A percentile compares a stretch with the other conserved stretches of the same genome.
Conservation (phyloP, 2,329 filamentous ascomycete genomes). For the Tolypocladium amazonense region DNA sequence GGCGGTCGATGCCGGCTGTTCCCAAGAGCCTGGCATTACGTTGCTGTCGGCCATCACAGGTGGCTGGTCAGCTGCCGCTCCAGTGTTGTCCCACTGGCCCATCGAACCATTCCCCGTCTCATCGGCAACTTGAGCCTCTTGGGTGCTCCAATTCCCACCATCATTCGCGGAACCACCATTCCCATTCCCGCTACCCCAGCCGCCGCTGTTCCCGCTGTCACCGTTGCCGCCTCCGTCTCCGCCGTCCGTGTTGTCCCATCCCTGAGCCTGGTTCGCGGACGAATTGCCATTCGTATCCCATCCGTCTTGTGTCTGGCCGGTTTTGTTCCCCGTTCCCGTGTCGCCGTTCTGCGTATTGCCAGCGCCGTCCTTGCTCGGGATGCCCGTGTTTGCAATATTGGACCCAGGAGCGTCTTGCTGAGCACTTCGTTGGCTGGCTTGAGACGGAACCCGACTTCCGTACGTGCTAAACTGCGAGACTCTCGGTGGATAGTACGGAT, state of each 20-base stretch:
- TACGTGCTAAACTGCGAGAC: constrained; percentile 10
- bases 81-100: background rate
- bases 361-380: constrained; percentile 1
- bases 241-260: constrained; percentile 1
- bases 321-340: constrained; percentile 4
- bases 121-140: background rate
- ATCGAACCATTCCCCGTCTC: background rate
- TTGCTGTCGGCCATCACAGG: constrained; percentile 7
- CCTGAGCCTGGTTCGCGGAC: background rate
- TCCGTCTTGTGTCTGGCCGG: background rate
- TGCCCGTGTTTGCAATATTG: background rate
- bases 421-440: constrained; percentile 1
- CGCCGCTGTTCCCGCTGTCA: constrained; percentile 2
- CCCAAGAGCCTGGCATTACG: constrained; percentile 23
- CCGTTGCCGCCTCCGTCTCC: constrained; percentile 9
- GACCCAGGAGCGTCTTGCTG: background rate
- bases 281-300: background rate
- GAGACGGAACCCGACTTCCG: constrained; percentile 5
- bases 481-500: constrained; percentile 15
- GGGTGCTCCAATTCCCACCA: background rate
- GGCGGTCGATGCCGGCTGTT: constrained; percentile 3
- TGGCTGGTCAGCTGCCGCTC: background rate
- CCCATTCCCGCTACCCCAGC: background rate
- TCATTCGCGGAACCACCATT: background rate
- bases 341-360: background rate